Percentiles rank a stretch among this genome's conserved stretches.
phyloP scores from a whole-genome alignment of 192 early-diverging fungal genomes.

The Podila minutissima region DNA sequence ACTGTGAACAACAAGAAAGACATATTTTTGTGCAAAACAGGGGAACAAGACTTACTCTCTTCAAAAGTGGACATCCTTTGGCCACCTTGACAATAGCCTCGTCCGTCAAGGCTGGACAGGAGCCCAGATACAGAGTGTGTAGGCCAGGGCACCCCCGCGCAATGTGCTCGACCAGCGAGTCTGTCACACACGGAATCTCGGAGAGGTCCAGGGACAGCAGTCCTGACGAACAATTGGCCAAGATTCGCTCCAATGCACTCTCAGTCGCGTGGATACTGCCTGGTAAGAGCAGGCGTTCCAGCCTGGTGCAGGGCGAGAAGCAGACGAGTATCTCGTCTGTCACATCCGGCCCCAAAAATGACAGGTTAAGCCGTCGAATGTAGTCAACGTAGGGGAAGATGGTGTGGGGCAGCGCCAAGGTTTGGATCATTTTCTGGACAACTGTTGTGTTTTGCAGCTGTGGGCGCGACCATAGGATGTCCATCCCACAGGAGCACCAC shows the following conservation, averaged over 20 bases:
- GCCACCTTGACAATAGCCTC: slow-evolving; percentile 57
- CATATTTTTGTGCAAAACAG: neutral
- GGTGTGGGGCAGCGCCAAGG: slow-evolving; percentile 14
- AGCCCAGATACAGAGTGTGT: slow-evolving; percentile 65
- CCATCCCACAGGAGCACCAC: slow-evolving; percentile 51
- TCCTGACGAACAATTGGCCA: slow-evolving; percentile 34
- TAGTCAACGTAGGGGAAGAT: slow-evolving; percentile 59
- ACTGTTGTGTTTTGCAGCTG: neutral
- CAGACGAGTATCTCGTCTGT: slow-evolving; percentile 48
- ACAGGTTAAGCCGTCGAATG: slow-evolving; percentile 65
- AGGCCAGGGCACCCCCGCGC: slow-evolving; percentile 56
- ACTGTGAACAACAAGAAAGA: neutral
- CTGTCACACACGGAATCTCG: slow-evolving; percentile 58
- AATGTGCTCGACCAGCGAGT: slow-evolving; percentile 53
- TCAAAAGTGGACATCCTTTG: slow-evolving; percentile 52
- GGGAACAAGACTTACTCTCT: slow-evolving; percentile 54
- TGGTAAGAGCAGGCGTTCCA: slow-evolving; percentile 62
- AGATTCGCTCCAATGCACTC: slow-evolving; percentile 43
- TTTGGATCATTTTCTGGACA: slow-evolving; percentile 21
- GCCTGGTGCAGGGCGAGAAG: slow-evolving; percentile 55
- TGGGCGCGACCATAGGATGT: slow-evolving; percentile 35
- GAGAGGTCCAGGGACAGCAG: slow-evolving; percentile 62
- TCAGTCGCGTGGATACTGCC: slow-evolving; percentile 57
- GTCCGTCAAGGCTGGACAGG: slow-evolving; percentile 60
- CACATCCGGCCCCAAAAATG: slow-evolving; percentile 51